phyloP scores from a whole-genome alignment of 176 grass and related monocot genomes.

The Phoenix roebelenii region DNA sequence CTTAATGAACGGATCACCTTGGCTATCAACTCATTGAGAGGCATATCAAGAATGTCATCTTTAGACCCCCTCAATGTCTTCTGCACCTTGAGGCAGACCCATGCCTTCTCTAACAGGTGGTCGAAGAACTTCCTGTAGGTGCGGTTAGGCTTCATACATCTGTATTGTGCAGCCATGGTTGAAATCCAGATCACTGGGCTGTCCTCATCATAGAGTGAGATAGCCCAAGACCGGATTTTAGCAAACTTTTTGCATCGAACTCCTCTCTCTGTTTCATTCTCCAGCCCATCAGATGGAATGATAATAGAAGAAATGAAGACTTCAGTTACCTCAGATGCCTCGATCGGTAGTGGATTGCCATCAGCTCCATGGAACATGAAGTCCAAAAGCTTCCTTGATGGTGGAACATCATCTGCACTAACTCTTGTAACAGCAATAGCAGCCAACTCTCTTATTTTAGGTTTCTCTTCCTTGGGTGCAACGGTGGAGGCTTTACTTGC shows the following conservation, averaged over 20 bases:
- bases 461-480: constrained; percentile 46
- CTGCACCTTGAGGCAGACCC: constrained; percentile 79
- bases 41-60: constrained; percentile 62
- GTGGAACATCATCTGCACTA: constrained; percentile 49
- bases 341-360: constrained; percentile 75
- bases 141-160: constrained; percentile 75
- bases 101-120: constrained; percentile 79
- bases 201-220: constrained; percentile 97
- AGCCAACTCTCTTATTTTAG: constrained; percentile 45
- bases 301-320: constrained; percentile 84
- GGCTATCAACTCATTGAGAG: constrained; percentile 80
- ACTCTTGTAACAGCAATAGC: constrained; percentile 74
- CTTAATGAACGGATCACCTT: constrained; percentile 80
- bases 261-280: constrained; percentile 71
- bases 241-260: constrained; percentile 92
- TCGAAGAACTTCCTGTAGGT: constrained; percentile 78
- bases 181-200: constrained; percentile 79
- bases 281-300: constrained; percentile 75
- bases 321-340: constrained; percentile 91
- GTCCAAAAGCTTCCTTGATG: constrained; percentile 76
- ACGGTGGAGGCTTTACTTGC: constrained; percentile 33
- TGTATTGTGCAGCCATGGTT: constrained; percentile 83
- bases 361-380: constrained; percentile 82
- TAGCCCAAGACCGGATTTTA: constrained; percentile 75
- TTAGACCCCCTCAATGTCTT: constrained; percentile 59